Base-by-base conservation (phyloP, 2,329 filamentous ascomycete genomes). In the Fusarium sp. region DNA sequence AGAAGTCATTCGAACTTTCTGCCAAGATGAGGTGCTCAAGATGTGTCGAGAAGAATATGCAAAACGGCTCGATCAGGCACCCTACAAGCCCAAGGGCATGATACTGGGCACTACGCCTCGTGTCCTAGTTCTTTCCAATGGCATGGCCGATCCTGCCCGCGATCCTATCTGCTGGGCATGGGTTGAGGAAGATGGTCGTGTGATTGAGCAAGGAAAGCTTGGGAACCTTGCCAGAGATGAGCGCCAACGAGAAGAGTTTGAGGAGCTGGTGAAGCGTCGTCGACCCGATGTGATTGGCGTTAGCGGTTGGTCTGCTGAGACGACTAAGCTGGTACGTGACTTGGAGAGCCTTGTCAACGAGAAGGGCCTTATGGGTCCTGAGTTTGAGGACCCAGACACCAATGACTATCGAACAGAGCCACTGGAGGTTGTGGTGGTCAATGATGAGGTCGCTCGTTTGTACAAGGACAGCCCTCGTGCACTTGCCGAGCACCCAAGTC, bases 401-500 rank as follows among this genome's bases (percentile, higher is more conserved):
- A 90, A 90, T 63, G 92, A 95, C 70, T 92, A 93, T 72, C 89
- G 91, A 65, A 93, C 88, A 66, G 95, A 98, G 79, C 90, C 90
- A 17, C 87, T 99, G 36, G 96, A 98, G 67, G 93, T 98, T 15
- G 87, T 98, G 36, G 90, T 98, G 62, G 93, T 98, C 71, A 98
- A 98, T 77, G 96, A 99, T 78, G 96, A 99, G 83, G 95, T 98
- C 56, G 96, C 96, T n/a, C 91, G 96, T 50, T 89, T 98, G 8
- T 99, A 98, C 85, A 95, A 98, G 83, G 94, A 95, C 78, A 98
- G 95, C 80, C 90, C 92, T 20, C 91, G 95, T 47, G 95, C 93
- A 17, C 86, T 89, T 55, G 85, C 89, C 17, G 96, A 98, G 72
- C 94, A 98, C 79, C 95, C 96, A 11, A 92, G 91, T 18, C 87